Base-by-base conservation (phyloP, 306 rosid genomes). In the Neltuma alba region DNA sequence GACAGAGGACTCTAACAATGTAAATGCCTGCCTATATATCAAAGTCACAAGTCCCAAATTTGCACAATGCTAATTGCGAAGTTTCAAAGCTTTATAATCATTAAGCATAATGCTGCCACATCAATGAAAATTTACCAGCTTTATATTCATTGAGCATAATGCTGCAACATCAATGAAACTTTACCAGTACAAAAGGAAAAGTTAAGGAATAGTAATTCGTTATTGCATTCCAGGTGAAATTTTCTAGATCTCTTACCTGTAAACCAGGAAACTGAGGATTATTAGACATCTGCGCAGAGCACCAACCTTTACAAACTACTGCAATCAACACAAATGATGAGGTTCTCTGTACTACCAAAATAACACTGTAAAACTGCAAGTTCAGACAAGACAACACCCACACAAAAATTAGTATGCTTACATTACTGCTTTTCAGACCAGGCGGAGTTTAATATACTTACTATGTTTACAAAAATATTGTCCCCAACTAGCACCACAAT, bases 251-350 rank as follows among this genome's bases (percentile, higher is more conserved):
- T 20, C 23, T 40, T 90, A 94, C 97, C 96, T 92, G 95, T 76
- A 89, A 80, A 47, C 95, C 95, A 0, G 97, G 92, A 89, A 67
- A 90, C 72, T 87, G 96, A 61, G 93, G 96, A 84, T 92, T 90
- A 84, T 90, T 92, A 76, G 94, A 88, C 97, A 92, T 94, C 86
- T 76, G 30, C 47, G 34, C 75, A 76, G 63, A 76, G 55, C 75
- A 74, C 8, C 52, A 75, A 52, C 38, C 85, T 82, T 85, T 86
- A 81, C 83, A 85, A 67, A 36, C 76, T 37, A 83, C 57, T 73
- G 78, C 81, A 87, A 78, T 50, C 81, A 88, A 74, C 77, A 80
- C 70, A 48, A 50, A 33, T 47, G 9, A 82, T 75, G 55, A 69
- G 52, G 36, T 9, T 81, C 61, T 41, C 6, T 23, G 44, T 28